Evolutionary conservation across 2,329 filamentous ascomycete species (phyloP).

Genomic region (Calcarisporium arbuscula): DNA sequence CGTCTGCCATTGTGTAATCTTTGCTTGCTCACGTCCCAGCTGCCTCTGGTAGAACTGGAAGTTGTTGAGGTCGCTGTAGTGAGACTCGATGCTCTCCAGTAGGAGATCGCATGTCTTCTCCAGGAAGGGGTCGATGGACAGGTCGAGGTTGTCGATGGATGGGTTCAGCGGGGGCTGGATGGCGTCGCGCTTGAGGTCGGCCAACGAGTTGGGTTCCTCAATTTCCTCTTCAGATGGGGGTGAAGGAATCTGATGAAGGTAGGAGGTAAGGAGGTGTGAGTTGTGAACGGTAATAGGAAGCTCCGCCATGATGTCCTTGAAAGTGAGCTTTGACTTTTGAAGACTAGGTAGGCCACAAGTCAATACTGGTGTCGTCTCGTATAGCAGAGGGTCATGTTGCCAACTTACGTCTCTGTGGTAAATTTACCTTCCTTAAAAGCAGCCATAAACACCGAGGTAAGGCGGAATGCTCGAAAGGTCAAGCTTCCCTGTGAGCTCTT

Average conservation of each 20-base stretch:
- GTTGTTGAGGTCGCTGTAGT: conserved; percentile 99
- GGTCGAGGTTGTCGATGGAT: conserved; percentile 82
- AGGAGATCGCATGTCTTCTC: conserved; percentile 97
- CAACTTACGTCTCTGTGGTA: conserved; percentile 79
- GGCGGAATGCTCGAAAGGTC: conserved; percentile 83
- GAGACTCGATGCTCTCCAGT: conserved; percentile 92
- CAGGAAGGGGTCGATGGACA: conserved; percentile 93
- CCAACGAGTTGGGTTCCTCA: conserved; percentile 70
- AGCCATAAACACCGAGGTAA: conserved; percentile 81
- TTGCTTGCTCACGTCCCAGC: conserved; percentile 86
- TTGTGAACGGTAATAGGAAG: conserved; percentile 88
- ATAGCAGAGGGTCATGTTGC: background rate
- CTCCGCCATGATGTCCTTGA: conserved; percentile 90
- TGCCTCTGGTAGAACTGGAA: conserved; percentile 95
- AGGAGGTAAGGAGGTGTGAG: conserved; percentile 92
- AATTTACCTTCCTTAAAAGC: conserved; percentile 98
- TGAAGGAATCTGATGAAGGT: conserved; percentile 83
- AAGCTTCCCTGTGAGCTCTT: conserved; percentile 87
- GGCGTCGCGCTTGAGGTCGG: conserved; percentile 65
- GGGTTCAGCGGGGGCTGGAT: conserved; percentile 65
- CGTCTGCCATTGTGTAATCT: conserved; percentile 92
- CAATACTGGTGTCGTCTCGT: background rate
- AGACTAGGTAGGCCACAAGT: conserved; percentile 49
- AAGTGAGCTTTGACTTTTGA: conserved; percentile 88
- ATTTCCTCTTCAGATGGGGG: conserved; percentile 57